Base-by-base conservation (phyloP, 495 filamentous ascomycete genomes). In the Neurospora discreta region DNA sequence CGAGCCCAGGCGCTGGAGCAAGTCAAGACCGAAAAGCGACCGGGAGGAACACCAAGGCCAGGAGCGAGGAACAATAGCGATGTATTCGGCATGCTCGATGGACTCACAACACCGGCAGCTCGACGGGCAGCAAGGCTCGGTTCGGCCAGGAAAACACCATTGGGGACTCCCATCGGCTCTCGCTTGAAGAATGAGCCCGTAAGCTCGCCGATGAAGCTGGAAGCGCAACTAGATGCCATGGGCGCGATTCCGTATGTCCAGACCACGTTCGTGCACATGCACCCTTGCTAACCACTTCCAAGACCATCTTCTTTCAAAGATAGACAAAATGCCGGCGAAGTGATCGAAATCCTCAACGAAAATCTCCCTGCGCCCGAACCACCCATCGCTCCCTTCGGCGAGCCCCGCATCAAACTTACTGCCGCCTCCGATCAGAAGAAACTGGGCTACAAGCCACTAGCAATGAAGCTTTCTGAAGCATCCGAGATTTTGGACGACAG, bases 401-500 rank as follows among this genome's bases (percentile, higher is more conserved):
- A 95, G 77, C 76, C 93, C 5, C 91, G 95, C 16, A 90, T 98
- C 80, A 92, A 89, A 77, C 86, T 95, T 5, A 92, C 88, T 3
- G 90, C 91, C 18, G 91, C 92, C 73, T 92, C 91, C 3, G 95
- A 99, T 75, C 84, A 91, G 69, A 93, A 92, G 77, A 98, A 97
- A 77, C 91, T 97, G 69, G 89, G 88, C 10, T 99, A 97, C 80
- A 93, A 93, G 75, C 90, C 93, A 0, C 91, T 98, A 83, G 91
- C 93, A 39, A 97, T 97, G 93, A 96, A 95, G 74, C 86, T 94
- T 15, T 93, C 93, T 5, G 94, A 97, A 76, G 89, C 93, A 3
- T 94, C 94, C 3, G 94, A 97, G 80, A 91, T 97, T 69, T 85
- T 97, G 7, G 95, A 99, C 78, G 94, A 97, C 78, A 89, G 95